A percentile compares a stretch with the other conserved stretches of the same genome.
phyloP scores from a whole-genome alignment of 257 asterid species.

The Solanum okadae region DNA sequence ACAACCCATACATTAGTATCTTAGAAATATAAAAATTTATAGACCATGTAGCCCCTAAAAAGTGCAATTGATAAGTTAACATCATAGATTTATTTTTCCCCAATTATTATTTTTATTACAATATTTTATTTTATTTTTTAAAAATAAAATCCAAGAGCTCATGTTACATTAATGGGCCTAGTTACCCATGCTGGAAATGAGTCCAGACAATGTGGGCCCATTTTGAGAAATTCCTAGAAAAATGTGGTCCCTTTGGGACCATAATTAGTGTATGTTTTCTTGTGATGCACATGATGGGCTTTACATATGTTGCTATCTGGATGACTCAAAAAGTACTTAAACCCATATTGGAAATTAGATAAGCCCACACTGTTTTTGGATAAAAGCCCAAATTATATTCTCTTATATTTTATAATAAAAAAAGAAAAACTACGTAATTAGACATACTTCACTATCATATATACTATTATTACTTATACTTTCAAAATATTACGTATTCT shows the following conservation, averaged over 20 bases:
- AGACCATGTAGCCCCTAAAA: neutral
- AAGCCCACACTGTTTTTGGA: no score
- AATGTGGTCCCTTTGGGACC: neutral
- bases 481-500: no score
- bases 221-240: neutral
- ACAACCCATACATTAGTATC: neutral
- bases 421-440: no score
- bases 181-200: neutral
- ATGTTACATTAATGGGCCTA: neutral
- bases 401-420: no score
- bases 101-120: neutral
- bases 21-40: neutral
- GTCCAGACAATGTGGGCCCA: neutral
- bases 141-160: neutral
- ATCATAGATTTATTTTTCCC: neutral
- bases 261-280: neutral
- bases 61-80: neutral
- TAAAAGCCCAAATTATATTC: no score
- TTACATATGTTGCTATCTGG: neutral
- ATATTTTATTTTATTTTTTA: neutral
- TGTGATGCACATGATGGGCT: neutral
- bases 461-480: no score
- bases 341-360: no score
- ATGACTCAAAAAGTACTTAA: neutral
- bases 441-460: no score